Conservation (phyloP, 2,329 filamentous ascomycete species). For the Fusarium heterosporum region DNA sequence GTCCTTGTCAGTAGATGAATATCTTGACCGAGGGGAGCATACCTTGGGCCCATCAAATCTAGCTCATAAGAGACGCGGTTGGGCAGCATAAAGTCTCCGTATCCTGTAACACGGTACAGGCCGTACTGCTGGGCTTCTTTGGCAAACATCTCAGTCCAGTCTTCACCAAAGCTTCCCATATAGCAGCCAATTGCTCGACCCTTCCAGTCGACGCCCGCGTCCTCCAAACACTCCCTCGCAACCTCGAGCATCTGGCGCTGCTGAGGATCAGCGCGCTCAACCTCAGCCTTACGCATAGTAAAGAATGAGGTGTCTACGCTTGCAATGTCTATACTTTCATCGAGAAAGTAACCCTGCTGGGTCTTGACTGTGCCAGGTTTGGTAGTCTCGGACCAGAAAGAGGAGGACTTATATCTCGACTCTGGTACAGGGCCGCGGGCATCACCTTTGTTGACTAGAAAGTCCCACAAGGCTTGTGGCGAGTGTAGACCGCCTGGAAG, state of each 20-base stretch:
- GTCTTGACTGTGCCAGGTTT: conserved; percentile 6
- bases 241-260: conserved; percentile 5
- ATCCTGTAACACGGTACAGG: background rate
- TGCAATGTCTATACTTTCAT: conserved; percentile 1
- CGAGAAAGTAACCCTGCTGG: conserved; percentile 5
- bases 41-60: conserved; percentile 4
- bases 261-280: conserved; percentile 7
- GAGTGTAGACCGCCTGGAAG: background rate
- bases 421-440: background rate
- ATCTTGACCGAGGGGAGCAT: fast-evolving
- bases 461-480: conserved; percentile 3
- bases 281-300: conserved; percentile 6
- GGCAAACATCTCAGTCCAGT: conserved; percentile 7
- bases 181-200: conserved; percentile 4
- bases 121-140: conserved; percentile 10
- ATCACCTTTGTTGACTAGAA: background rate
- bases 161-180: conserved; percentile 8
- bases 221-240: conserved; percentile 3
- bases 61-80: conserved; percentile 13
- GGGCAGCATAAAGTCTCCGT: conserved; percentile 10
- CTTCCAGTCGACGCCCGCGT: conserved; percentile 8
- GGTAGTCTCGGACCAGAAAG: background rate
- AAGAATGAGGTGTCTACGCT: conserved; percentile 3
- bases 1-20: fast-evolving
- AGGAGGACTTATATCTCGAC: background rate